These are phyloP conservation scores for Heterobasidion irregulare DNA, from an alignment of 1,284 basidiomycete species.

Conservation along the genomic window DNA sequence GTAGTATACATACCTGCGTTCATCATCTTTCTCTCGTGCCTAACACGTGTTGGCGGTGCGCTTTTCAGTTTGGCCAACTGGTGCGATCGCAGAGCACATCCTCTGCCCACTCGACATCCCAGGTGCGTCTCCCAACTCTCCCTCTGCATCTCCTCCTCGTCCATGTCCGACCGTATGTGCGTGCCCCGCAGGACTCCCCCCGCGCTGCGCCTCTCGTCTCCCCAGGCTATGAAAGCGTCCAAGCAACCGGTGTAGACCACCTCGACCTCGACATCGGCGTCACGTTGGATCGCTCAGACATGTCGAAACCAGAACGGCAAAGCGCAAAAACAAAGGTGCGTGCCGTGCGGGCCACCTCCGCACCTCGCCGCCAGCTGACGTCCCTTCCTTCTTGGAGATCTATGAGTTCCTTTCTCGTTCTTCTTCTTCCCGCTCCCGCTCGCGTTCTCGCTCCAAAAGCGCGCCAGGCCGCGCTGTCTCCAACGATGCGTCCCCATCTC, in stretches of 20 bases:
- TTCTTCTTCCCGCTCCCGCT: constrained; percentile 21
- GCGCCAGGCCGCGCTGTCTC: constrained; percentile 20
- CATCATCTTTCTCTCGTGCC: constrained; percentile 19
- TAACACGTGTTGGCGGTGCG: constrained; percentile 26
- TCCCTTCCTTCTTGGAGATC: constrained; percentile 16
- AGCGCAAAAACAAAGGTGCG: constrained; percentile 11
- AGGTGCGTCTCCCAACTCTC: neutral
- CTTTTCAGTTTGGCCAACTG: constrained; percentile 17
- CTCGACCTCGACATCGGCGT: constrained; percentile 9
- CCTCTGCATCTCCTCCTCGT: constrained; percentile 3
- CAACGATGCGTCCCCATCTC: constrained; percentile 18
- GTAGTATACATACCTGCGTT: constrained; percentile 1
- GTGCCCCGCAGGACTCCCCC: constrained; percentile 12
- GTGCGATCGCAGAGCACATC: constrained; percentile 21
- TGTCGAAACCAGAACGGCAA: constrained; percentile 1
- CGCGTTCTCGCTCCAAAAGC: constrained; percentile 23
- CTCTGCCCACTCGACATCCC: constrained; percentile 1
- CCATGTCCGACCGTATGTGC: constrained; percentile 8
- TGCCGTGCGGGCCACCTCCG: neutral
- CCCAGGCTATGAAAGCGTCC: constrained; percentile 12
- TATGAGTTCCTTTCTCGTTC: constrained; percentile 23
- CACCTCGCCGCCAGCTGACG: neutral
- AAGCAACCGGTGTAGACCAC: constrained; percentile 7
- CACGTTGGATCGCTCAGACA: constrained; percentile 3
- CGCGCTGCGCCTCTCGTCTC: constrained; percentile 7